phyloP scores from a whole-genome alignment of 306 rosid species.

The Medicago arabica region DNA sequence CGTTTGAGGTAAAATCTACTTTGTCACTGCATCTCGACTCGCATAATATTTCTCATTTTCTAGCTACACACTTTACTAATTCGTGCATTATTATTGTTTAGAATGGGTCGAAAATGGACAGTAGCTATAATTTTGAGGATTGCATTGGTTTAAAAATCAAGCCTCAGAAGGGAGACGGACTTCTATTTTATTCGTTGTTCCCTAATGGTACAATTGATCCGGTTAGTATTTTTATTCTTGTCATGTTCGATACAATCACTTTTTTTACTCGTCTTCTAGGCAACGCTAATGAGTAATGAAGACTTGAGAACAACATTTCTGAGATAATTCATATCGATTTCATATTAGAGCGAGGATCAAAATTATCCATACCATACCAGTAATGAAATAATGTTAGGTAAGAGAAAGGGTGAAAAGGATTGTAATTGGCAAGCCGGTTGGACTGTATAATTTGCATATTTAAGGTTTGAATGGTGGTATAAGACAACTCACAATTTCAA shows the following conservation, averaged over 20 bases:
- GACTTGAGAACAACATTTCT: neutral
- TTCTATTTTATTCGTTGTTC: slow-evolving; percentile 79
- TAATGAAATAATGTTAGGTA: no score
- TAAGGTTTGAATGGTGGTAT: no score
- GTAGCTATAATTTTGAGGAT: slow-evolving; percentile 51
- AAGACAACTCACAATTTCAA: no score
- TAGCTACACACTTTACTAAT: neutral
- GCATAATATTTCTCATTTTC: slow-evolving; percentile 7
- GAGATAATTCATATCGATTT: no score
- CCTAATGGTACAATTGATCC: slow-evolving; percentile 81
- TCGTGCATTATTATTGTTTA: slow-evolving; percentile 44
- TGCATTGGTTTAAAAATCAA: slow-evolving; percentile 79
- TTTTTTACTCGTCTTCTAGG: neutral
- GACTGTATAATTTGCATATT: no score
- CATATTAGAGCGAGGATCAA: no score
- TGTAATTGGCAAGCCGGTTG: no score
- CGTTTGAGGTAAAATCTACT: slow-evolving; percentile 73
- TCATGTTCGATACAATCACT: neutral
- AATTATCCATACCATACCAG: no score
- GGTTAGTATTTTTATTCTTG: slow-evolving; percentile 59
- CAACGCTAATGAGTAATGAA: neutral
- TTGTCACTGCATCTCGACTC: slow-evolving; percentile 20
- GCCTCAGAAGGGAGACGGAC: slow-evolving; percentile 91
- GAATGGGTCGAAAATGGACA: slow-evolving; percentile 80
- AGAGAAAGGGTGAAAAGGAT: no score